Evolutionary conservation across 306 rosid species (phyloP).

Genomic region (Carpinus viminea): DNA sequence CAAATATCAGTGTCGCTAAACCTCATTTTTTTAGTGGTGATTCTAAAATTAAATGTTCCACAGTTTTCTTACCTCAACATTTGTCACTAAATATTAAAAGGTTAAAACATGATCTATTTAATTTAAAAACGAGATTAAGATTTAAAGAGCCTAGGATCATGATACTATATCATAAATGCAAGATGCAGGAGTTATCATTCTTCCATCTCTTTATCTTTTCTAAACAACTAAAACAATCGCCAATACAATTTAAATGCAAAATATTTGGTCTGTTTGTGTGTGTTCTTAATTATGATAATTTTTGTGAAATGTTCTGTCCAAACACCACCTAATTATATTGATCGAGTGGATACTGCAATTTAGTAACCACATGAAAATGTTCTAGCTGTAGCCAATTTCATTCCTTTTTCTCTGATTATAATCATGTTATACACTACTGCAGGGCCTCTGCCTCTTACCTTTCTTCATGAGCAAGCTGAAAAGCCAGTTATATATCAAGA

Average conservation of each 20-base stretch:
- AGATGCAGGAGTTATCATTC: no score
- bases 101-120: no score
- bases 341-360: neutral
- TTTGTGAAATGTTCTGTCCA: neutral
- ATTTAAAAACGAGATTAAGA: no score
- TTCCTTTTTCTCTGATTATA: neutral
- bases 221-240: no score
- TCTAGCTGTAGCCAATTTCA: neutral
- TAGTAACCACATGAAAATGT: neutral
- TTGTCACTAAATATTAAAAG: no score
- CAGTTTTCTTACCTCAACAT: no score
- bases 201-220: no score
- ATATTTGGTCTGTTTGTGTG: neutral
- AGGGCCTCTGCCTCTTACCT: constrained; percentile 40
- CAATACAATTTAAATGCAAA: neutral
- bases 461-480: constrained; percentile 58
- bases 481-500: constrained; percentile 60
- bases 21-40: no score
- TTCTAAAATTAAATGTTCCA: no score
- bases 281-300: neutral
- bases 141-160: no score
- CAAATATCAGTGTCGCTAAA: no score
- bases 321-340: neutral
- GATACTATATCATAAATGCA: no score
- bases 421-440: neutral